Percentiles rank a stretch among this genome's conserved stretches.
Conservation (phyloP, 257 asterid species). For the Solanum chilense region DNA sequence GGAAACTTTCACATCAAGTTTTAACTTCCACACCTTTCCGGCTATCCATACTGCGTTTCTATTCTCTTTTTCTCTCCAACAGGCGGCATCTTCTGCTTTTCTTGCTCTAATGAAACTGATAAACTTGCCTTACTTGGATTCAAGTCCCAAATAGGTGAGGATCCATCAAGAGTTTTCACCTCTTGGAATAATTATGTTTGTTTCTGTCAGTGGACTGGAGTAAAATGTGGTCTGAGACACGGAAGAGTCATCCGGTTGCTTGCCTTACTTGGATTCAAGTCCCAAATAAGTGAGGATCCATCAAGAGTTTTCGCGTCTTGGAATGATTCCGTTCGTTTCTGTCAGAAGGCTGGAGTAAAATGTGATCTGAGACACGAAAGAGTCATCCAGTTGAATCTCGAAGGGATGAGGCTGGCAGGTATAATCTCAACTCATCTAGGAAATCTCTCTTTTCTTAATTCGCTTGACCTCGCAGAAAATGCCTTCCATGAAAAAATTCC, state of each 20-base stretch:
- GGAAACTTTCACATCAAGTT: background rate
- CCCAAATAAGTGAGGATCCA: too few species aligned
- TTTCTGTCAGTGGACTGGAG: conserved; percentile 43
- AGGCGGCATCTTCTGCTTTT: conserved; percentile 5
- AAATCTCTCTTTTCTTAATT: conserved; percentile 22
- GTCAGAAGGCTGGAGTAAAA: conserved; percentile 31
- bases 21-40: background rate
- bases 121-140: conserved; percentile 30
- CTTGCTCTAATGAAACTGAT: conserved; percentile 20
- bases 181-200: conserved; percentile 26
- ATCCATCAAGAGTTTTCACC: conserved; percentile 19
- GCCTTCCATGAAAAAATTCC: conserved; percentile 23
- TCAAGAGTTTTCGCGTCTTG: background rate
- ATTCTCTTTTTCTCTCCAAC: conserved; percentile 2
- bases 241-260: too few species aligned
- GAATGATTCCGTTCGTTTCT: conserved; percentile 22
- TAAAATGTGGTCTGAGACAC: conserved; percentile 8
- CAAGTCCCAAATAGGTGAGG: conserved; percentile 30
- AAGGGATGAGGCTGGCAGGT: conserved; percentile 18
- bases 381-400: conserved; percentile 25
- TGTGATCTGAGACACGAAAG: conserved; percentile 11
- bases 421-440: conserved; percentile 22
- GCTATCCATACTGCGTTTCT: background rate
- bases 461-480: conserved; percentile 31
- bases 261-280: too few species aligned